Evolutionary conservation across 768 basidiomycete species (phyloP).

Genomic region (Boletus coccyginus): DNA sequence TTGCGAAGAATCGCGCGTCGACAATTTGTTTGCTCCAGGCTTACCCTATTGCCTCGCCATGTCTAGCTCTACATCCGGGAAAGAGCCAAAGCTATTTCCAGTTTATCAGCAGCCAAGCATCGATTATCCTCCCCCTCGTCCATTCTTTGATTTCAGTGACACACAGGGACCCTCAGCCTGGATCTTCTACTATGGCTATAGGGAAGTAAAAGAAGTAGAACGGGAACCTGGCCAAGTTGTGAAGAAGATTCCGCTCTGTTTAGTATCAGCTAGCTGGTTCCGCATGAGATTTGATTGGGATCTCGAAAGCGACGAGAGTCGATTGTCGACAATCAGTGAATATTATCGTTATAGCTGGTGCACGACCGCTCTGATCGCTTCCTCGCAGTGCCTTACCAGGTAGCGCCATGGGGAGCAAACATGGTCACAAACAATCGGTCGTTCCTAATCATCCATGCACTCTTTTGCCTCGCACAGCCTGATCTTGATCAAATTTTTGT

Average conservation of each 20-base stretch:
- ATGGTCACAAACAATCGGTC: conserved; percentile 10
- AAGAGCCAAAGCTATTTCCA: conserved; percentile 9
- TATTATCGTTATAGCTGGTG: background rate
- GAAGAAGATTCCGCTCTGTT: background rate
- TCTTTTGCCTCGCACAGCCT: conserved; percentile 14
- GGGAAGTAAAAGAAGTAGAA: conserved; percentile 1
- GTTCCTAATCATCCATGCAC: conserved; percentile 13
- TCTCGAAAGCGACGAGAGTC: conserved; percentile 8
- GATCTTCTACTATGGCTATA: conserved; percentile 4
- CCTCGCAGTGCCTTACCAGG: conserved; percentile 5
- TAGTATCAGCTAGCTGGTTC: background rate
- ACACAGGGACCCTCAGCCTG: background rate
- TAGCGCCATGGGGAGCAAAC: conserved; percentile 6
- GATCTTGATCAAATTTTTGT: conserved; percentile 6
- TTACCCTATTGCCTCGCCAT: conserved; percentile 9
- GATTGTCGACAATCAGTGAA: conserved; percentile 6
- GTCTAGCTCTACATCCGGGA: conserved; percentile 16
- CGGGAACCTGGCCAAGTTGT: background rate
- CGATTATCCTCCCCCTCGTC: background rate
- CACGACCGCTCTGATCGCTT: background rate
- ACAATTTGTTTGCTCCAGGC: conserved; percentile 14
- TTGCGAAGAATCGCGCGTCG: conserved; percentile 7
- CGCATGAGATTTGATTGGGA: conserved; percentile 8
- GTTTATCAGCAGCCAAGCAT: background rate
- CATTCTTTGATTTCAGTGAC: background rate